Evolutionary conservation across 2,329 filamentous ascomycete genomes (phyloP).

Genomic region (Aspergillus ibericus): DNA sequence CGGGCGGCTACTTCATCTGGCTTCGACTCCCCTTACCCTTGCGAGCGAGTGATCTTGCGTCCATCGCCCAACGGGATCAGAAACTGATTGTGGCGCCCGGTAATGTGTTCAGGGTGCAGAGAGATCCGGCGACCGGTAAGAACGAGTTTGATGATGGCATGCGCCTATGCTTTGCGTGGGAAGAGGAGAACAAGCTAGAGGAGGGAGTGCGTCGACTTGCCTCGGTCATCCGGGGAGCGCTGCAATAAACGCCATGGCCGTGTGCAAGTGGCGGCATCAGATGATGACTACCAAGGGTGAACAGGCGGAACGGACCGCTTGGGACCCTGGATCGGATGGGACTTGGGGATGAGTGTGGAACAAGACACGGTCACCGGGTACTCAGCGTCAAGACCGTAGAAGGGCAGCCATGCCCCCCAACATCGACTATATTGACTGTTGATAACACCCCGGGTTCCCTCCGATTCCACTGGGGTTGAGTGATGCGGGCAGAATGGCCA

Average conservation of each 20-base stretch:
- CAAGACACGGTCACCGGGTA: no score
- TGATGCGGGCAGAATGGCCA: neutral
- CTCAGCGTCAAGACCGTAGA: no score
- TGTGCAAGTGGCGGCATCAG: neutral
- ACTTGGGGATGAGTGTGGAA: no score
- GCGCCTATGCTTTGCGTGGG: conserved; percentile 72
- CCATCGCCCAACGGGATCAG: conserved; percentile 61
- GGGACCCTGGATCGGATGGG: neutral
- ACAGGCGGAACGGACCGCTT: neutral
- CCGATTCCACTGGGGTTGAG: neutral
- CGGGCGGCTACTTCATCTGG: conserved; percentile 88
- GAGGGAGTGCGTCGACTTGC: conserved; percentile 68
- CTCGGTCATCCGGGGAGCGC: conserved; percentile 17
- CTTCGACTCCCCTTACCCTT: conserved; percentile 60
- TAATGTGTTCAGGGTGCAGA: conserved; percentile 66
- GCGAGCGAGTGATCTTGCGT: conserved; percentile 56
- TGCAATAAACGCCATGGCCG: neutral
- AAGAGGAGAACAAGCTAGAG: conserved; percentile 62
- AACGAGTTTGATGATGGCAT: conserved; percentile 61
- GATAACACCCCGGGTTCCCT: neutral
- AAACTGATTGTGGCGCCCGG: conserved; percentile 69
- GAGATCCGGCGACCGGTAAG: conserved; percentile 51
- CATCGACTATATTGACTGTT: no score
- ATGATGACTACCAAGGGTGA: neutral
- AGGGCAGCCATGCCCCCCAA: no score